Percentiles rank a stretch among this genome's conserved stretches.
phyloP scores from a whole-genome alignment of 2,329 filamentous ascomycete genomes.

The Apiospora koreana region DNA sequence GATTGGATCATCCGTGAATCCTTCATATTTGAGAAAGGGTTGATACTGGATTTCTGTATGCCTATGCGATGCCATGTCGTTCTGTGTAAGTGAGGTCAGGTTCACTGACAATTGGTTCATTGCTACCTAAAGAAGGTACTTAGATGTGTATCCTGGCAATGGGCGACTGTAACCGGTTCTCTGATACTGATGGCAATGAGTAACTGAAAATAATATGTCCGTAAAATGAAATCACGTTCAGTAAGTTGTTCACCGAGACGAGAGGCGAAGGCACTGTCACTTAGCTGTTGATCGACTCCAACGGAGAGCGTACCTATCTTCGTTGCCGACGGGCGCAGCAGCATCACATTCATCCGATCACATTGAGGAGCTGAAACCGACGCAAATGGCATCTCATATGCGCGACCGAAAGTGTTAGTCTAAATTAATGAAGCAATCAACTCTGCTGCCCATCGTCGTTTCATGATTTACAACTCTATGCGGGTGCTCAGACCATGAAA shows the following conservation, averaged over 20 bases:
- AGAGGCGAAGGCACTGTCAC: background rate
- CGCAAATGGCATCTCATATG: background rate
- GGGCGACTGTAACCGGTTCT: too few species aligned
- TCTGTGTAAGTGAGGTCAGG: background rate
- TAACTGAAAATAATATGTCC: background rate
- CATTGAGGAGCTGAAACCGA: background rate
- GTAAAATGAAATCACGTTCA: background rate
- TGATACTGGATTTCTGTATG: background rate
- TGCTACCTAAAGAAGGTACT: too few species aligned
- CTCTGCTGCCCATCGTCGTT: background rate
- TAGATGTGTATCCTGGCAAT: background rate
- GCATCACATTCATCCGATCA: background rate
- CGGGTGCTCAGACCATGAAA: background rate
- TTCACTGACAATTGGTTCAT: background rate
- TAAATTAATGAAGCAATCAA: background rate
- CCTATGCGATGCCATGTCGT: background rate
- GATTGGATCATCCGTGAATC: background rate
- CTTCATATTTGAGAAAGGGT: conserved; percentile 9
- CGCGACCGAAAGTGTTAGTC: background rate
- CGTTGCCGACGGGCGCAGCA: background rate
- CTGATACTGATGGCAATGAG: background rate
- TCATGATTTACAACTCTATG: conserved; percentile 2
- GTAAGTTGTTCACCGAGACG: background rate
- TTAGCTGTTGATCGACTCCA: background rate
- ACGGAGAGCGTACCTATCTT: background rate